phyloP scores from a whole-genome alignment of 257 asterid genomes.

The Nicotiana attenuata region DNA sequence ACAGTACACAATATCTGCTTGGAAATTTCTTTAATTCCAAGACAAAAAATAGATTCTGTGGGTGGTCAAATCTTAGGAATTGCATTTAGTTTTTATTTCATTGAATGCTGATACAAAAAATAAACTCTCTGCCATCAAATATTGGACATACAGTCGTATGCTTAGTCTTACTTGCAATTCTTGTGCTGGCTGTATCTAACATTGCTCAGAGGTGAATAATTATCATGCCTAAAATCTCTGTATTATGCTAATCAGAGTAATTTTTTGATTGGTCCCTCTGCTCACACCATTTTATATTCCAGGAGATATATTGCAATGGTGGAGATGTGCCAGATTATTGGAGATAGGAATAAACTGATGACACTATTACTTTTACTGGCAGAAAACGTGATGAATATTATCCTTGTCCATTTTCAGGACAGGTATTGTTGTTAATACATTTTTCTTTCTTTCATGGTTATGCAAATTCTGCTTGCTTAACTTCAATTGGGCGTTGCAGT shows the following conservation, averaged over 20 bases:
- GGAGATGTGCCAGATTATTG: slow-evolving; percentile 74
- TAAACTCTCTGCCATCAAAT: background rate
- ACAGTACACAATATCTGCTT: background rate
- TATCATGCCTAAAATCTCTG: background rate
- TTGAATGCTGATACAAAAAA: background rate
- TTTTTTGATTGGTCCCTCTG: background rate
- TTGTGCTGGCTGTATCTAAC: background rate
- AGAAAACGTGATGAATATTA: slow-evolving; percentile 80
- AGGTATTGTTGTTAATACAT: slow-evolving; percentile 32
- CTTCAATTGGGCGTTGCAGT: slow-evolving; percentile 14
- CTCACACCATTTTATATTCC: background rate
- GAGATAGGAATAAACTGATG: slow-evolving; percentile 66
- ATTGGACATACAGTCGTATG: background rate
- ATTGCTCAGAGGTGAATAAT: background rate
- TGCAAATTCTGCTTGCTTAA: slow-evolving; percentile 6
- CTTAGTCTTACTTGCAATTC: background rate
- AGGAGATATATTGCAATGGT: slow-evolving; percentile 89
- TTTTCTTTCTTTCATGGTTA: background rate
- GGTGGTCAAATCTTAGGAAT: background rate
- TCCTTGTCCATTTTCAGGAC: slow-evolving; percentile 80
- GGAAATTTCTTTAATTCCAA: background rate
- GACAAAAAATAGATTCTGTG: background rate
- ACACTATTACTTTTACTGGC: slow-evolving; percentile 66
- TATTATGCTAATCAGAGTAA: background rate
- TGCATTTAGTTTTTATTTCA: background rate